Percentiles rank a stretch among this genome's conserved stretches.
Conservation (phyloP, 1,139 yeast species). For the Candida sp. region DNA sequence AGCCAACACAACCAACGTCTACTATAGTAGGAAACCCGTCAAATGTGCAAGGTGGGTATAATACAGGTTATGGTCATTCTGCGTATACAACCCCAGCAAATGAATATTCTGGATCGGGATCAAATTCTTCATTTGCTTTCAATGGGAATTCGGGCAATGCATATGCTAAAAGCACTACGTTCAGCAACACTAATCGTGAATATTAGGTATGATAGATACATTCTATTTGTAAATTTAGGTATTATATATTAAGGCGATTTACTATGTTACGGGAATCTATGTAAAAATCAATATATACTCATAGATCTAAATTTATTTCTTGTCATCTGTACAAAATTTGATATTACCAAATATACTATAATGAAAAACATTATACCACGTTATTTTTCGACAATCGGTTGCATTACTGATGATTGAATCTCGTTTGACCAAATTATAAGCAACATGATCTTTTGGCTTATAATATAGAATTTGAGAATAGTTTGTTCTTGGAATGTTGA, state of each 20-base stretch:
- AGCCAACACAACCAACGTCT: conserved; percentile 43
- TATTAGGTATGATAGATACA: background rate
- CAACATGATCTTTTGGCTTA: background rate
- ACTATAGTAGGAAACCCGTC: conserved; percentile 44
- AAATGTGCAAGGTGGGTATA: conserved; percentile 16
- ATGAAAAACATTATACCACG: conserved; percentile 48
- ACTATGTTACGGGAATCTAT: too few relatives aligned
- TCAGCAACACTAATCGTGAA: conserved; percentile 1
- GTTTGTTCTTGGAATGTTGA: background rate
- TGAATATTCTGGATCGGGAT: background rate
- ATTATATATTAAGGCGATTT: too few relatives aligned
- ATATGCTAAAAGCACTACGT: background rate
- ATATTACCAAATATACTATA: conserved; percentile 48
- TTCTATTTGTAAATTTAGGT: background rate
- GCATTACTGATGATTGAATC: conserved; percentile 15
- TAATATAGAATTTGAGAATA: background rate
- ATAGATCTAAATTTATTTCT: background rate
- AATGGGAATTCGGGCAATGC: background rate
- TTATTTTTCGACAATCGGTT: conserved; percentile 39
- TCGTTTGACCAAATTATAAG: conserved; percentile 6
- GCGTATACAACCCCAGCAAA: conserved; percentile 2
- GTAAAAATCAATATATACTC: too few relatives aligned
- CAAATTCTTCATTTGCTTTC: background rate
- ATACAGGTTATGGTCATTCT: conserved; percentile 2
- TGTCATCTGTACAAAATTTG: conserved; percentile 28